Conservation (phyloP, 306 rosid species). For the Quillaja saponaria region DNA sequence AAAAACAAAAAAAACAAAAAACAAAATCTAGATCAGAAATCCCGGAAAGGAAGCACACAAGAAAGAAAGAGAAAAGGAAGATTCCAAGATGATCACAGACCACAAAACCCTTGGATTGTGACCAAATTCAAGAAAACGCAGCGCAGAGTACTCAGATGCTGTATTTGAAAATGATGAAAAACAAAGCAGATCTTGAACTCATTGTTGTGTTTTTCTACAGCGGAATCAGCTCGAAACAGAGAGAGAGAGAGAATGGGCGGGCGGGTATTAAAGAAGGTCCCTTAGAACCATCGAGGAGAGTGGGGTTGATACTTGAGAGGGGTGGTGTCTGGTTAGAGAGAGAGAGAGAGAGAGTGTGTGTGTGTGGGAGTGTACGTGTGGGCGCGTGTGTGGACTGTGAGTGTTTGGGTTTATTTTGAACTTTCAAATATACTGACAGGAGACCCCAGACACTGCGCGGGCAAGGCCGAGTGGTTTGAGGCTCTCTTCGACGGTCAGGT, state of each 20-base stretch:
- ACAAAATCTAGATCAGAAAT: slow-evolving; percentile 30
- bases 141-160: background rate
- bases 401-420: slow-evolving; percentile 45
- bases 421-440: slow-evolving; percentile 50
- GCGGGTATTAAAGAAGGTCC: slow-evolving; percentile 45
- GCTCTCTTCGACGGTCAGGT: too few relatives aligned
- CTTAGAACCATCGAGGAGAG: slow-evolving; percentile 10
- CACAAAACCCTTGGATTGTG: slow-evolving; percentile 35
- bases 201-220: background rate
- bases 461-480: slow-evolving; percentile 22
- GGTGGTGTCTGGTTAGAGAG: background rate
- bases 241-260: background rate
- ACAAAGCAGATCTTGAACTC: slow-evolving; percentile 18
- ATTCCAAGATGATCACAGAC: slow-evolving; percentile 10
- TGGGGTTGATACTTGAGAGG: background rate
- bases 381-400: slow-evolving; percentile 5
- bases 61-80: background rate
- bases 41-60: background rate
- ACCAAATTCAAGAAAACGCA: slow-evolving; percentile 23
- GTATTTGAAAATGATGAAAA: background rate
- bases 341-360: slow-evolving; percentile 20
- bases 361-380: slow-evolving; percentile 12
- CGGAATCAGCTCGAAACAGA: background rate
- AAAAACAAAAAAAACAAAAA: background rate
- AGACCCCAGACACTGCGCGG: slow-evolving; percentile 36